Evolutionary conservation across 345 rosid genomes (phyloP).

Genomic region (Gynandropsis gynandra): DNA sequence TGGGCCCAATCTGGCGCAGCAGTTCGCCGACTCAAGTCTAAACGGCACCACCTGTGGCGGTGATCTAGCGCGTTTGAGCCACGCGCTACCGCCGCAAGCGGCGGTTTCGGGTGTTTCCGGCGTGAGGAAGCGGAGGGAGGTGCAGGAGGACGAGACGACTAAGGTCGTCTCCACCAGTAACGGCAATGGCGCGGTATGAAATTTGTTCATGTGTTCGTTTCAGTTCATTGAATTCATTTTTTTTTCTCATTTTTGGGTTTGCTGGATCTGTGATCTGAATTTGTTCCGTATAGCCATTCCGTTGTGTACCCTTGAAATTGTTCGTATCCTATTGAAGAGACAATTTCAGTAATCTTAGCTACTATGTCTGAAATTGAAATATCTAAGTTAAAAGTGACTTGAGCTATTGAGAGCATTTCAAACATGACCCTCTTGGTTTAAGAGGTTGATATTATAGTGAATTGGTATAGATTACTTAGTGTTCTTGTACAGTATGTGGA

Average conservation of each 20-base stretch:
- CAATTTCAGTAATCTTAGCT: too few relatives aligned
- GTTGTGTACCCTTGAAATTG: too few relatives aligned
- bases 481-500: too few relatives aligned
- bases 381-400: too few relatives aligned
- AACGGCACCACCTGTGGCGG: constrained; percentile 14
- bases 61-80: constrained; percentile 38
- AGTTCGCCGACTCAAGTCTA: constrained; percentile 29
- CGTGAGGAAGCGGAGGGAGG: constrained; percentile 43
- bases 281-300: not conserved
- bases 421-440: too few relatives aligned
- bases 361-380: too few relatives aligned
- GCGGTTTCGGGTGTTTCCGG: constrained; percentile 24
- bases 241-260: not conserved
- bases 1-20: constrained; percentile 29
- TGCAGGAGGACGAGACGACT: constrained; percentile 30
- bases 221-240: not conserved
- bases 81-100: constrained; percentile 18
- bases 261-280: constrained; percentile 14
- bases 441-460: too few relatives aligned
- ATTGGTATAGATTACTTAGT: too few relatives aligned
- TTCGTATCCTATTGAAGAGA: too few relatives aligned
- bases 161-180: constrained; percentile 46
- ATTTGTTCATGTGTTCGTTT: not conserved
- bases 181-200: constrained; percentile 36
- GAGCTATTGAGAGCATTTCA: too few relatives aligned